Evolutionary conservation across 179 eudicot species (phyloP).

Genomic region (Drosera spatulata): DNA sequence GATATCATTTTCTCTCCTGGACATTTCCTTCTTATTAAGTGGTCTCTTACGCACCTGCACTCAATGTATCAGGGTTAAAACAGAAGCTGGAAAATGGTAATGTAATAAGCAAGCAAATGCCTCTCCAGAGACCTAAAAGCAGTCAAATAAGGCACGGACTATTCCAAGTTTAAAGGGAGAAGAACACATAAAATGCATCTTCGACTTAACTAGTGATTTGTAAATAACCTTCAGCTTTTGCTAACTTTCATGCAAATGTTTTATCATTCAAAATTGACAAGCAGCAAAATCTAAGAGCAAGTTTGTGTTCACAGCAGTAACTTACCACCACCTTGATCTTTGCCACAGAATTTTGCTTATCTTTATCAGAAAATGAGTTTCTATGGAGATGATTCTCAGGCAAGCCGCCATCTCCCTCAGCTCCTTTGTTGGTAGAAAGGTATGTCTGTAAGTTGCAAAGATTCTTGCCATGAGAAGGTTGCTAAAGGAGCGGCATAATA

Average conservation of each 20-base stretch:
- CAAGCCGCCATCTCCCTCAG: constrained; percentile 25
- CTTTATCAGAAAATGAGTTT: constrained; percentile 53
- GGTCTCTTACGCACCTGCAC: constrained; percentile 87
- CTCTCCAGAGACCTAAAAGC: too few species aligned
- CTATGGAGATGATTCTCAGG: constrained; percentile 36
- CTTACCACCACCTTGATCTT: constrained; percentile 98
- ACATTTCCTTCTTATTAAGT: constrained; percentile 71
- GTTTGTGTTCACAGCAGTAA: background rate
- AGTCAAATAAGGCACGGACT: too few species aligned
- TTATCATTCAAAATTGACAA: too few species aligned
- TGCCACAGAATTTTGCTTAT: constrained; percentile 64
- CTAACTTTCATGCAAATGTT: too few species aligned
- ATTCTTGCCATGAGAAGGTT: constrained; percentile 28
- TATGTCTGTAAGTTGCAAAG: constrained; percentile 65
- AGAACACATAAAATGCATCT: too few species aligned
- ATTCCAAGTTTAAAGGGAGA: too few species aligned
- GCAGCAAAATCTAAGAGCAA: too few species aligned
- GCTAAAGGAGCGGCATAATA: constrained; percentile 38
- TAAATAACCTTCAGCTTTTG: too few species aligned
- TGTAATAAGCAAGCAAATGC: background rate
- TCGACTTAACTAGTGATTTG: too few species aligned
- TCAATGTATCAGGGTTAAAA: background rate
- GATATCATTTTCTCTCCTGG: constrained; percentile 88
- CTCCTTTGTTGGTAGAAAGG: constrained; percentile 40
- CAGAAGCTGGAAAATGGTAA: background rate